These are phyloP conservation scores for Penicillium sp. DNA, from an alignment of 2,329 filamentous ascomycete genomes.

Conservation along the genomic window DNA sequence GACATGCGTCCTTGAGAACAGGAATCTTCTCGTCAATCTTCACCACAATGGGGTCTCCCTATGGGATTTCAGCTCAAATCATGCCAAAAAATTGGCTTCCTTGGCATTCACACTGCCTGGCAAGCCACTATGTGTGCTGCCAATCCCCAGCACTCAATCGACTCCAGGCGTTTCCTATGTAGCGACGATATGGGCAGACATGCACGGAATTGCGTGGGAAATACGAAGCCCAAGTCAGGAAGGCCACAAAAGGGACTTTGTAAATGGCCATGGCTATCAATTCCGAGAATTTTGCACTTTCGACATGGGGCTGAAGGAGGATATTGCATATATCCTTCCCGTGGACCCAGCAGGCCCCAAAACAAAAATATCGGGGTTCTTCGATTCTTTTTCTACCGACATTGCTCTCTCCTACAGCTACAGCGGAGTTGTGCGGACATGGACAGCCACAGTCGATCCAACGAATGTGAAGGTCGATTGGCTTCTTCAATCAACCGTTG, in stretches of 20 bases:
- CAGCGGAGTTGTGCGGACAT: conserved; percentile 73
- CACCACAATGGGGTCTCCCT: conserved; percentile 69
- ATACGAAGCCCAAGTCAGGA: conserved; percentile 57
- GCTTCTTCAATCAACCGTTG: conserved; percentile 77
- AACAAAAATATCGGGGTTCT: conserved; percentile 70
- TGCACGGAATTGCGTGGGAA: conserved; percentile 80
- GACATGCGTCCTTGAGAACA: conserved; percentile 74
- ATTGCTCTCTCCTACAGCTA: conserved; percentile 82
- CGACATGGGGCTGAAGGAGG: conserved; percentile 58
- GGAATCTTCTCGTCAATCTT: conserved; percentile 77
- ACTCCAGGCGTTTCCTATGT: conserved; percentile 64
- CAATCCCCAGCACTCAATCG: conserved; percentile 62
- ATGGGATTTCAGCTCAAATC: conserved; percentile 71
- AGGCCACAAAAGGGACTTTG: conserved; percentile 26
- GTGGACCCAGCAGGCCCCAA: conserved; percentile 81
- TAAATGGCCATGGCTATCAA: conserved; percentile 40
- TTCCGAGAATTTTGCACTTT: conserved; percentile 71
- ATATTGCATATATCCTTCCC: conserved; percentile 65
- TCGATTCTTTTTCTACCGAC: conserved; percentile 83
- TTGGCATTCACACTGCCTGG: conserved; percentile 61
- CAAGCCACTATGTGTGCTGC: conserved; percentile 76
- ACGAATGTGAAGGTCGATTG: conserved; percentile 67
- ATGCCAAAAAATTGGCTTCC: conserved; percentile 60
- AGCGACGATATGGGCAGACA: conserved; percentile 77
- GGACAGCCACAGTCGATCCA: conserved; percentile 74